These are phyloP conservation scores for Elsinoe necatrix DNA, from an alignment of 2,329 filamentous ascomycete species.

Conservation along the genomic window DNA sequence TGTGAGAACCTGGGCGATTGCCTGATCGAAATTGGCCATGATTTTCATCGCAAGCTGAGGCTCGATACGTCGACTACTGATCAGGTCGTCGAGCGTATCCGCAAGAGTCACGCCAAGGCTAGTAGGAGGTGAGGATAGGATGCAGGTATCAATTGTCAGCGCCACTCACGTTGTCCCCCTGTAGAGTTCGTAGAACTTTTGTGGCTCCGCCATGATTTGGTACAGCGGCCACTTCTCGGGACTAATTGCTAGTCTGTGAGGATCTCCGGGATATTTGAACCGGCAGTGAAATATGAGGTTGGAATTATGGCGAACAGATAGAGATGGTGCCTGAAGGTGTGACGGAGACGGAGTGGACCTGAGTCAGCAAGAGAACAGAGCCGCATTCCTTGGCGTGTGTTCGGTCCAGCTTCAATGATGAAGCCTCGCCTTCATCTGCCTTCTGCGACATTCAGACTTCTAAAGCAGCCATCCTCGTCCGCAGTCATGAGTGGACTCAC, in stretches of 20 bases:
- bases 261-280: no score
- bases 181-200: constrained; percentile 85
- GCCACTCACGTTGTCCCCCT: constrained; percentile 80
- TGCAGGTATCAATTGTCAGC: neutral
- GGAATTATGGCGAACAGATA: neutral
- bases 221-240: no score
- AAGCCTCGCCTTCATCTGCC: neutral
- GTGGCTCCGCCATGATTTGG: constrained; percentile 36
- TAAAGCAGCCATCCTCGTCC: neutral
- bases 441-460: neutral
- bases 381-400: neutral
- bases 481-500: constrained; percentile 27
- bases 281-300: no score
- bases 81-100: constrained; percentile 93
- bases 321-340: neutral
- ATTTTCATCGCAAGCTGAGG: constrained; percentile 99
- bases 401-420: constrained; percentile 11
- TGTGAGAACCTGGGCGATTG: constrained; percentile 81
- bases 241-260: no score
- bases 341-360: neutral
- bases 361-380: neutral
- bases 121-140: neutral
- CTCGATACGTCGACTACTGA: constrained; percentile 89
- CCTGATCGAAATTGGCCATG: constrained; percentile 86
- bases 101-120: constrained; percentile 79